These are phyloP conservation scores for Vitis hybrid DNA, from an alignment of 177 flowering plant species.

Conservation along the genomic window DNA sequence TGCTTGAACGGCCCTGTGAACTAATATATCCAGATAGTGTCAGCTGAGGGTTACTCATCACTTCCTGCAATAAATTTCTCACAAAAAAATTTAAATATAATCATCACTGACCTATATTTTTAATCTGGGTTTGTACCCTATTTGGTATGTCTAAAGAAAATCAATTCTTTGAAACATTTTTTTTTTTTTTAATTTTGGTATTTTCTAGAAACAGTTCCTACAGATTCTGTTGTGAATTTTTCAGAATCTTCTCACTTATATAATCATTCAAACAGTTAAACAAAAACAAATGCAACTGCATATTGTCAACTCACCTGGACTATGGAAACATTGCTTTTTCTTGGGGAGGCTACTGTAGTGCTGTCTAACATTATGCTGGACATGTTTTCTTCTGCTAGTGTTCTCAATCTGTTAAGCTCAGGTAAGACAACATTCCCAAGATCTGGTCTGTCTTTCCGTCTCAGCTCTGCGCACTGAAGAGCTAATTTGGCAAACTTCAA, in stretches of 20 bases:
- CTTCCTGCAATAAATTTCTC: slow-evolving; percentile 21
- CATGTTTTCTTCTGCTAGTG: slow-evolving; percentile 38
- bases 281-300: not conserved
- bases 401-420: slow-evolving; percentile 41
- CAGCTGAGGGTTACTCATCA: slow-evolving; percentile 20
- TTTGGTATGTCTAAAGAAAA: not conserved
- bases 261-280: not conserved
- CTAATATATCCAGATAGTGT: slow-evolving; percentile 29
- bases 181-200: no score
- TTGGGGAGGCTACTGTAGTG: slow-evolving; percentile 15
- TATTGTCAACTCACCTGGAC: slow-evolving; percentile 11
- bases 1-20: slow-evolving; percentile 33
- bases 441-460: slow-evolving; percentile 54
- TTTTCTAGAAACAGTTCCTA: no score
- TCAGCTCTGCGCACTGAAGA: slow-evolving; percentile 46
- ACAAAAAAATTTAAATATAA: not conserved
- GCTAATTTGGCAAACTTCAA: slow-evolving; percentile 43
- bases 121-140: not conserved
- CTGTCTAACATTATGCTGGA: slow-evolving; percentile 1
- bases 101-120: not conserved
- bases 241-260: no score
- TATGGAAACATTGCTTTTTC: no score
- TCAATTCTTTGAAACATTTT: not conserved
- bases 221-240: no score
- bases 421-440: slow-evolving; percentile 45